phyloP scores from a whole-genome alignment of 805 yeast genomes.

The Hanseniaspora guilliermondii region DNA sequence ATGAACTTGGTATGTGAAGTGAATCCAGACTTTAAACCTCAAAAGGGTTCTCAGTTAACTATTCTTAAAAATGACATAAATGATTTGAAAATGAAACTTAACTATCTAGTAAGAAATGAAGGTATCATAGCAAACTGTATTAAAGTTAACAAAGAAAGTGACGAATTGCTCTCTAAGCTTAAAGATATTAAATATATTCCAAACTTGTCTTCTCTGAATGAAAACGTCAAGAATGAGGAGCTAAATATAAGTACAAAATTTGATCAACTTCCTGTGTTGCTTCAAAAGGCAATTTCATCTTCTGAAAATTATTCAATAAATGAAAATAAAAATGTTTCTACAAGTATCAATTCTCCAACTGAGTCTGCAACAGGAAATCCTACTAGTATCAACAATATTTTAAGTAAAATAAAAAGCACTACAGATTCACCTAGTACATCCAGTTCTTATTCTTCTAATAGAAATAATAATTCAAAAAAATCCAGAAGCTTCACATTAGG shows the following conservation, averaged over 20 bases:
- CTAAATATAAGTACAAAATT: slow-evolving; percentile 11
- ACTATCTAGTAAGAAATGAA: slow-evolving; percentile 53
- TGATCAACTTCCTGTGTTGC: slow-evolving; percentile 6
- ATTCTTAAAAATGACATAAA: slow-evolving; percentile 73
- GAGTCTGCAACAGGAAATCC: slow-evolving; percentile 19
- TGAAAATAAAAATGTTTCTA: slow-evolving; percentile 1
- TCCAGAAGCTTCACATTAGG: slow-evolving; percentile 63
- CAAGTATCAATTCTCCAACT: slow-evolving; percentile 19
- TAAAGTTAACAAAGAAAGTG: slow-evolving; percentile 24
- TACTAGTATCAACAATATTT: slow-evolving; percentile 17
- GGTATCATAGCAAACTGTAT: slow-evolving; percentile 53
- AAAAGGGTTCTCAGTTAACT: slow-evolving; percentile 83
- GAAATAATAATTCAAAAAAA: neutral
- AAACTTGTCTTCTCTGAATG: neutral
- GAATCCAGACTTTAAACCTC: slow-evolving; percentile 83
- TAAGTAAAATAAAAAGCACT: slow-evolving; percentile 14
- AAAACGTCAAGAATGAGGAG: neutral
- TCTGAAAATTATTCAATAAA: neutral
- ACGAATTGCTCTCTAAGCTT: slow-evolving; percentile 13
- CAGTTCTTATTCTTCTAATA: slow-evolving; percentile 1
- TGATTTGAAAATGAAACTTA: slow-evolving; percentile 61
- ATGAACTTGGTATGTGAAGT: slow-evolving; percentile 74
- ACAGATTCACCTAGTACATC: slow-evolving; percentile 13
- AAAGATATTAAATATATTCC: slow-evolving; percentile 12
- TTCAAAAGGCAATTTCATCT: slow-evolving; percentile 1